phyloP scores from a whole-genome alignment of 495 filamentous ascomycete species.

The Articulospora tetracladia region DNA sequence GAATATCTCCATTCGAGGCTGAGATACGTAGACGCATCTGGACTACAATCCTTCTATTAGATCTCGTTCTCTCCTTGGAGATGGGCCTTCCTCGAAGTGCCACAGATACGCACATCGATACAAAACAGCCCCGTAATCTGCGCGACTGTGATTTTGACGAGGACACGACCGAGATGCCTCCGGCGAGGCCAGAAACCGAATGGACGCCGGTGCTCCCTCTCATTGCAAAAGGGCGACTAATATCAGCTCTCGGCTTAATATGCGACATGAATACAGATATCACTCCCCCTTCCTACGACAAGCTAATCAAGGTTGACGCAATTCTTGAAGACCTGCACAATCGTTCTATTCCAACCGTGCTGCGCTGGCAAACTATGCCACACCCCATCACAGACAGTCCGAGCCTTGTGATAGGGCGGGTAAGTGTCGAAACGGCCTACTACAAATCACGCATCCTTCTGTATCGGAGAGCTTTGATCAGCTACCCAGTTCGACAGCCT shows the following conservation, averaged over 20 bases:
- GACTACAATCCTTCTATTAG: constrained; percentile 72
- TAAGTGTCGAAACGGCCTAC: constrained; percentile 7
- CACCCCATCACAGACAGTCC: constrained; percentile 13
- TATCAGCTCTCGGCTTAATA: not conserved
- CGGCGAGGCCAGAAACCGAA: constrained; percentile 67
- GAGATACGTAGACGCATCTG: constrained; percentile 90
- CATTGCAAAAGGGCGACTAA: constrained; percentile 29
- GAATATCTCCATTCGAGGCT: constrained; percentile 78
- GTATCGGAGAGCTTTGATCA: constrained; percentile 4
- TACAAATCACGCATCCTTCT: constrained; percentile 10
- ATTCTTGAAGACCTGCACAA: constrained; percentile 1
- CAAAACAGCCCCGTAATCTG: constrained; percentile 78
- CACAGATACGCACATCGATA: constrained; percentile 74
- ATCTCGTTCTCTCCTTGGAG: constrained; percentile 84
- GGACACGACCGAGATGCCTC: constrained; percentile 68
- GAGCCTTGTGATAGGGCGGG: constrained; percentile 4
- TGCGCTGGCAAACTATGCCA: constrained; percentile 13
- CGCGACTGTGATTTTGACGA: constrained; percentile 88
- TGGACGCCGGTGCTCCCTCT: constrained; percentile 63
- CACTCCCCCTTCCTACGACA: not conserved
- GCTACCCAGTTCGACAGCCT: constrained; percentile 7
- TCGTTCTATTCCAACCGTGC: constrained; percentile 10
- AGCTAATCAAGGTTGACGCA: not conserved
- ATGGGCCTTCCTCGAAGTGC: constrained; percentile 83
- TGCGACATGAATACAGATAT: not conserved